These are phyloP conservation scores for Sclerotinia trifoliorum DNA, from an alignment of 2,329 filamentous ascomycete species.

Conservation along the genomic window DNA sequence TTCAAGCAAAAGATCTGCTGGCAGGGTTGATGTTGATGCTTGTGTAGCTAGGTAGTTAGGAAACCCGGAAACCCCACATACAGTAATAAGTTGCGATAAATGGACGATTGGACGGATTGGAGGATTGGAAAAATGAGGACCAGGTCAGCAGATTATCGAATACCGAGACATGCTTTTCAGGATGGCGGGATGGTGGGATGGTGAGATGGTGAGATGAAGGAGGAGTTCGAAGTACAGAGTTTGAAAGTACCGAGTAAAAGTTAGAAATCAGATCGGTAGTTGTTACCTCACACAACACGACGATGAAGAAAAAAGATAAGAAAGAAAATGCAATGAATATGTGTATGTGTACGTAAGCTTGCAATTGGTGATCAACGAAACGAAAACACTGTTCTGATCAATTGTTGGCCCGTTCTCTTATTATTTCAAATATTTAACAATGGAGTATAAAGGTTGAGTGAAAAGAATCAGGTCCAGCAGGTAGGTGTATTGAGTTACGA, in stretches of 20 bases:
- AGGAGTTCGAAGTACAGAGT: too few species aligned
- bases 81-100: conserved; percentile 16
- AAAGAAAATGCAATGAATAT: neutral
- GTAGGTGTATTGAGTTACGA: too few species aligned
- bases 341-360: neutral
- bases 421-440: neutral
- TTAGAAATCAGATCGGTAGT: neutral
- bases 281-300: neutral
- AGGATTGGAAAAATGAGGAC: neutral
- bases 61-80: conserved; percentile 16
- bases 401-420: neutral
- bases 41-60: conserved; percentile 1
- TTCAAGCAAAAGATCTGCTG: conserved; percentile 24
- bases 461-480: too few species aligned
- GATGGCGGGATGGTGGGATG: neutral
- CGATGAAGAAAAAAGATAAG: neutral
- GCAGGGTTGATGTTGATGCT: conserved; percentile 23
- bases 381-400: neutral
- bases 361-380: neutral
- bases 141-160: conserved; percentile 12
- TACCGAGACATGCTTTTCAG: conserved; percentile 5
- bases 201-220: conserved; percentile 3
- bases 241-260: neutral
- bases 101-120: conserved; percentile 6
- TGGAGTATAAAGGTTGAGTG: neutral